Percentiles rank a stretch among this genome's conserved stretches.
Conservation (phyloP, 1,284 basidiomycete species). For the Abortiporus biennis region DNA sequence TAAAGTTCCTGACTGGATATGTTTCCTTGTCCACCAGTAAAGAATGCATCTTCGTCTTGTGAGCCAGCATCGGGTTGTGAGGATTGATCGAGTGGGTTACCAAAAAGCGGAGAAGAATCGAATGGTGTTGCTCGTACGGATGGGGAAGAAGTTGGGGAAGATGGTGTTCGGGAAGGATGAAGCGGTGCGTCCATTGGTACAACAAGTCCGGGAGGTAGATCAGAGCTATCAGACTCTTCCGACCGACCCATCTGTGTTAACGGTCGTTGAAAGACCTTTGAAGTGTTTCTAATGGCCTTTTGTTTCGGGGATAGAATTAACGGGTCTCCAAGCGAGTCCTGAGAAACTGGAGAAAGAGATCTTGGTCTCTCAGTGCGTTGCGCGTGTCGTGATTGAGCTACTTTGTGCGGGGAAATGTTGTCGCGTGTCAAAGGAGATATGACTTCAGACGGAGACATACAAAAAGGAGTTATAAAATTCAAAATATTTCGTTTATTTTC, state of each 20-base stretch:
- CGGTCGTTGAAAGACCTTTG: slow-evolving; percentile 49
- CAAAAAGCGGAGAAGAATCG: neutral
- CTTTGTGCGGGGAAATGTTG: no score
- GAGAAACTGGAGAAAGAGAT: slow-evolving; percentile 35
- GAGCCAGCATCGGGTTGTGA: neutral
- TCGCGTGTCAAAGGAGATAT: no score
- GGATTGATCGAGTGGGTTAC: no score
- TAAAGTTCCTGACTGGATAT: no score
- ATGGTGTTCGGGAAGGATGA: neutral
- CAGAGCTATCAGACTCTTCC: slow-evolving; percentile 9
- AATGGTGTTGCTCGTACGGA: neutral
- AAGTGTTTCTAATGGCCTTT: slow-evolving; percentile 38
- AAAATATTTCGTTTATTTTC: no score
- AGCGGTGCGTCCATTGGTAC: neutral
- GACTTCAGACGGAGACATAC: no score
- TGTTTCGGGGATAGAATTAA: slow-evolving; percentile 37
- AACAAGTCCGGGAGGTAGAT: neutral
- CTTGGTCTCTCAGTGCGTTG: slow-evolving; percentile 16
- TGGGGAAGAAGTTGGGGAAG: neutral
- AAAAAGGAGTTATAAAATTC: no score
- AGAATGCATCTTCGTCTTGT: no score
- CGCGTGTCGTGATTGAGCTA: slow-evolving; percentile 10
- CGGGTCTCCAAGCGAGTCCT: slow-evolving; percentile 58
- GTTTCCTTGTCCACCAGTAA: no score
- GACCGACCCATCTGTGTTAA: slow-evolving; percentile 43